Evolutionary conservation across 1,284 basidiomycete genomes (phyloP), one percentile per base, ranked within the genome.

Genomic region (Sporisorium scitamineum): DNA sequence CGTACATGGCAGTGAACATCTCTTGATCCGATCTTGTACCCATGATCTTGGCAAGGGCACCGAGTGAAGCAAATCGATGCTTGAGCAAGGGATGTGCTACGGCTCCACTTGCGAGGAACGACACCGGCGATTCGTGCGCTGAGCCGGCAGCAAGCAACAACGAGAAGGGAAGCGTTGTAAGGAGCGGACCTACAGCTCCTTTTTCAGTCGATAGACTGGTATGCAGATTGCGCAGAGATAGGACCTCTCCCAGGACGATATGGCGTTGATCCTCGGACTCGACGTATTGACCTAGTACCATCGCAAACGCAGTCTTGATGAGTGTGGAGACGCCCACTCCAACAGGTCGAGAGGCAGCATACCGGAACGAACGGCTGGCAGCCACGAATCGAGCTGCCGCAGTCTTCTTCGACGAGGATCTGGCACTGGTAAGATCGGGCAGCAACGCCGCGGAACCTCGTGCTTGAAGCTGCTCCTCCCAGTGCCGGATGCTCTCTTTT

Each of bases 1-100:
- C 55, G 20, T 39, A 64, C 62, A 64, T 64, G 31, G 62, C 54
- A 5, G 48, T 58, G 48, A 64, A 64, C 32, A 64, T 37, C 26
- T 64, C 55, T 44, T 47, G 45, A n/a, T 39, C 62, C 6, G 55
- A 18, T 26, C 26, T 14, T 18, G 55, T 53, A 22, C 50, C 62
- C 62, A 64, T 47, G 22, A 53, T 53, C 37, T 39, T 53, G 34
- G 51, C 34, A 9, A 61, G 20, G 22, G 14, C 51, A 2, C 22
- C 14, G 18, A 61, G 50, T 34, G 59, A 22, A 10, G 37, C 42
- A 5, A 53, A 61, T 5, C 59, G 51, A 10, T 54, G 51, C 39
- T 50, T 50, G 37, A 47, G 45, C 26, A 31, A 54, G 22, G 50
- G 48, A 42, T 59, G 57, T 9, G 22, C 55, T 2, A 57, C 32